phyloP scores from a whole-genome alignment of 1,284 basidiomycete genomes.

The Boletus sp. region DNA sequence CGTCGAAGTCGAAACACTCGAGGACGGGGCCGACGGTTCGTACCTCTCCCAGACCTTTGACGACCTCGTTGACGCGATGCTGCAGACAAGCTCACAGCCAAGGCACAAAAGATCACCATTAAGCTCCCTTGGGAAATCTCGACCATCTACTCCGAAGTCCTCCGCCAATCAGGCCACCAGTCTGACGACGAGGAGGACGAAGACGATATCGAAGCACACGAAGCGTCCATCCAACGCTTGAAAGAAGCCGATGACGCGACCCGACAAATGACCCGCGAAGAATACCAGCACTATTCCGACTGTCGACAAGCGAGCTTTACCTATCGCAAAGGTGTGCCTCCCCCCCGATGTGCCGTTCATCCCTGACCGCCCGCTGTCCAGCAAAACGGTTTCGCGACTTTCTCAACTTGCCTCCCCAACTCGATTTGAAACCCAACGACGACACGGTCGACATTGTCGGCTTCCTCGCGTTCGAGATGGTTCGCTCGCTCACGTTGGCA shows the following conservation, averaged over 20 bases:
- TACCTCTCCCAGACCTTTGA: not conserved
- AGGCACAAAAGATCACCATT: constrained; percentile 92
- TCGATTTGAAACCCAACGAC: constrained; percentile 92
- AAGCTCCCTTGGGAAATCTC: constrained; percentile 97
- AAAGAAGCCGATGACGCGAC: constrained; percentile 97
- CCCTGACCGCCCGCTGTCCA: constrained; percentile 35
- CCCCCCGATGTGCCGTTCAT: not conserved
- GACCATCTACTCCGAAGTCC: constrained; percentile 88
- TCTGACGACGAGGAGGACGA: constrained; percentile 95
- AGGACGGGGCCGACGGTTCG: constrained; percentile 77
- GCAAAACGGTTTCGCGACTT: constrained; percentile 97
- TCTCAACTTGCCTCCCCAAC: constrained; percentile 85
- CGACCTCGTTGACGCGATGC: not conserved
- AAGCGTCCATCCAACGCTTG: constrained; percentile 87
- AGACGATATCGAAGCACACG: constrained; percentile 95
- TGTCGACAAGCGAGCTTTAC: constrained; percentile 98
- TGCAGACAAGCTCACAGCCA: constrained; percentile 83
- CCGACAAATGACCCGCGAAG: constrained; percentile 93
- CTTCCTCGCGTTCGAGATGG: constrained; percentile 97
- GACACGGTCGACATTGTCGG: constrained; percentile 97
- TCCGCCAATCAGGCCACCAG: constrained; percentile 70
- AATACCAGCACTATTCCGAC: constrained; percentile 97
- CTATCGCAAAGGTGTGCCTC: constrained; percentile 80
- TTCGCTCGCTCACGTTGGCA: constrained; percentile 87
- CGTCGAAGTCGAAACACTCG: constrained; percentile 77